A percentile compares a stretch with the other conserved stretches of the same genome.
phyloP scores from a whole-genome alignment of 257 asterid species.

The Paulownia fortunei region DNA sequence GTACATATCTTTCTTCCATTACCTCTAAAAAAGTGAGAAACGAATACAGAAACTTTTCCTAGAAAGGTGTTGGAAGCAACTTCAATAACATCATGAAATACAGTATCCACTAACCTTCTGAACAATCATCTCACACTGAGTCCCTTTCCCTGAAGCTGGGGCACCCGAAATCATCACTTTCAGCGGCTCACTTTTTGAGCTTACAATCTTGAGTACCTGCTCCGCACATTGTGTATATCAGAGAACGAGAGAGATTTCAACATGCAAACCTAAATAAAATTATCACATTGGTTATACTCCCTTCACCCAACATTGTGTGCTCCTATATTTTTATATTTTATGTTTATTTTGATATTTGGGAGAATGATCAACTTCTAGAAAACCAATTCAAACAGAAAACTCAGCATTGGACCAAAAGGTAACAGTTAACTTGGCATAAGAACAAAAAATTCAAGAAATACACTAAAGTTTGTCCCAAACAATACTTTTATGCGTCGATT shows the following conservation, averaged over 20 bases:
- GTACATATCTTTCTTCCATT: neutral
- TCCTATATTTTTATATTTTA: neutral
- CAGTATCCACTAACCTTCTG: slow-evolving; percentile 59
- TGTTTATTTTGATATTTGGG: neutral
- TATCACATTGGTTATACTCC: neutral
- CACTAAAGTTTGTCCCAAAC: neutral
- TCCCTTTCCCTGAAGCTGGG: slow-evolving; percentile 98
- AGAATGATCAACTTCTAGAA: neutral
- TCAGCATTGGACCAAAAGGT: neutral
- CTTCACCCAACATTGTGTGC: neutral
- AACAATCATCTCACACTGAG: slow-evolving; percentile 91
- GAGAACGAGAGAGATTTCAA: slow-evolving; percentile 14
- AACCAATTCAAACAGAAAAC: slow-evolving; percentile 25
- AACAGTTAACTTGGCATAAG: neutral
- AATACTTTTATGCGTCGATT: neutral
- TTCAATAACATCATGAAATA: neutral
- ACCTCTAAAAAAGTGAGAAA: neutral
- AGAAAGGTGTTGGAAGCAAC: neutral
- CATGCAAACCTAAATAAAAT: neutral
- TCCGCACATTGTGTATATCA: slow-evolving; percentile 24
- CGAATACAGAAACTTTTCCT: neutral
- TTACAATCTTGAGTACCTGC: slow-evolving; percentile 56
- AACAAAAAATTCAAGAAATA: slow-evolving; percentile 15
- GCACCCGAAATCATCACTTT: slow-evolving; percentile 98
- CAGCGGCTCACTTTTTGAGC: slow-evolving; percentile 68